Base-by-base conservation (phyloP, 305 asterid genomes). In the Solanum hybrid region DNA sequence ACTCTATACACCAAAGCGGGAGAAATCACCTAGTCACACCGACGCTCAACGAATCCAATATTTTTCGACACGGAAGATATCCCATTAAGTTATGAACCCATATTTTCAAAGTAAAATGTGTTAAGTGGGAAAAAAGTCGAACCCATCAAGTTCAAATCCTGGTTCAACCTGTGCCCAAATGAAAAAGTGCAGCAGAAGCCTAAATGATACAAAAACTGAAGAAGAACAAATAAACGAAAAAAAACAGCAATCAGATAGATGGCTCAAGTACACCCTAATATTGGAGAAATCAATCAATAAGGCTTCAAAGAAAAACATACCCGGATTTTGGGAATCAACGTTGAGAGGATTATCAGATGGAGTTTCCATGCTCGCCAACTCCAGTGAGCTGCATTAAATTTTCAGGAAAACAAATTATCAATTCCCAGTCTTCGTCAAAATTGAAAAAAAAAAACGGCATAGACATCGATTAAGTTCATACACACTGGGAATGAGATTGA, bases 301-400 rank as follows among this genome's bases (percentile, higher is more conserved):
- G 36, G 51, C 5, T 12, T 39, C n/a, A 61, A 75, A 34, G 2
- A 29, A 88, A 27, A 51, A 72, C 29, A n/a, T 37, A 92, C 93
- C 93, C 87, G 91, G 80, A 87, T 90, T 88, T 37, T 51, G 79
- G 78, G 91, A 10, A 39, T 45, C 91, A 77, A 78, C 73, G 70
- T 83, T 88, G 17, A 33, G 41, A 10, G 81, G 78, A 75, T 90
- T 75, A 84, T 89, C 92, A 33, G 90, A 81, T 89, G 89, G 77
- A 82, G 29, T 76, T 10, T 32, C 91, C 92, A 91, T 91, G 72
- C 65, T 89, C 78, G 15, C 11, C 89, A 65, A 79, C 73, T 29
- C 88, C 88, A 27, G 17, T 29, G 26, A 83, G 77, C 90, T 17
- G 26, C 61, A 87, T 87, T 88, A 22, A 75, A 61, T 51, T 87